Percentiles rank a stretch among this genome's conserved stretches.
These are phyloP conservation scores for Gracilaria vermiculophylla DNA, from an alignment of 23 red algal species.

Conservation along the genomic window DNA sequence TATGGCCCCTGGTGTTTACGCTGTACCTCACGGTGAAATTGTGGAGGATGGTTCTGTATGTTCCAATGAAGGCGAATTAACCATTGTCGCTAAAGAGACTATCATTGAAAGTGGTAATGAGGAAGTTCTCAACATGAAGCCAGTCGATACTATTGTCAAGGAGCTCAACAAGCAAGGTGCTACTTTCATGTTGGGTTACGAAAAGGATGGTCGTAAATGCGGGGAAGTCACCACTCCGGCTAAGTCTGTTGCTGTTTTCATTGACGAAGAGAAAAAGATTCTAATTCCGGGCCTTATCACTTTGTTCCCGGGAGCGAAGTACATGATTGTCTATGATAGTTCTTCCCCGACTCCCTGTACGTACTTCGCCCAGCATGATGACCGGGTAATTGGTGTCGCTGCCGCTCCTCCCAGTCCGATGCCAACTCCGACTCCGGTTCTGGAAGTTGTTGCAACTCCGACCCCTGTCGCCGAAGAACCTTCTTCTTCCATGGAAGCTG, in stretches of 20 bases:
- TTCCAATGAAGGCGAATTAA: constrained; percentile 29
- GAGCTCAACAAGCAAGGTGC: constrained; percentile 41
- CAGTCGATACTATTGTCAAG: constrained; percentile 10
- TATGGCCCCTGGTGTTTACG: constrained; percentile 29
- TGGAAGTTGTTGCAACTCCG: constrained; percentile 1
- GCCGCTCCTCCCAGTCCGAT: not conserved
- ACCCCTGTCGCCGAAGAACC: not conserved
- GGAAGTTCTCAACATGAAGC: constrained; percentile 33
- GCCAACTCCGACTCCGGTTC: not conserved
- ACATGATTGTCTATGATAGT: constrained; percentile 48
- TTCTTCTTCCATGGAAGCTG: not conserved
- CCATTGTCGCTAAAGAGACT: constrained; percentile 29
- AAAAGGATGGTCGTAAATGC: constrained; percentile 20
- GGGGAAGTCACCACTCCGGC: constrained; percentile 12
- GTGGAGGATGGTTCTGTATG: constrained; percentile 41
- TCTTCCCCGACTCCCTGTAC: constrained; percentile 51
- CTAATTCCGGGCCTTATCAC: constrained; percentile 47
- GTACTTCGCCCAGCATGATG: constrained; percentile 37
- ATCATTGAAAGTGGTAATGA: constrained; percentile 17
- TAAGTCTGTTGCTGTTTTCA: constrained; percentile 38
- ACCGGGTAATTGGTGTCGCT: constrained; percentile 28
- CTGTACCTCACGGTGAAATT: constrained; percentile 53
- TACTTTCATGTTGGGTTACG: constrained; percentile 57
- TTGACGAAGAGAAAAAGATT: constrained; percentile 58
- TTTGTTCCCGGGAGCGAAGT: constrained; percentile 54